A percentile compares a stretch with the other conserved stretches of the same genome.
Conservation (phyloP, 1,284 basidiomycete genomes). For the Ceratobasidium sp. region DNA sequence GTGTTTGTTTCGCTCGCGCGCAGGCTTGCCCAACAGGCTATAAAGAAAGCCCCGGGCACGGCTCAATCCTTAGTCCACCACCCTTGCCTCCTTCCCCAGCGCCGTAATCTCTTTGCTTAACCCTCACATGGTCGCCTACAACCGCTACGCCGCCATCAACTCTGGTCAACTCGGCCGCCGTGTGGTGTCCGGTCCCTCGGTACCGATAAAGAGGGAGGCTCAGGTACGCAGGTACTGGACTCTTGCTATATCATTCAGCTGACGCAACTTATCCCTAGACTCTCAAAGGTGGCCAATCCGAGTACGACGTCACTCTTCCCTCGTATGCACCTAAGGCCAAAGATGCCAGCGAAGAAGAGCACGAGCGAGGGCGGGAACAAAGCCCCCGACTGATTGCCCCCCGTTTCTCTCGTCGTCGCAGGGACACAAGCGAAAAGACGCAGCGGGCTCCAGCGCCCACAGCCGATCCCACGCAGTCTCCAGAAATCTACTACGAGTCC, state of each 20-base stretch:
- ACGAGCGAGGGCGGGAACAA: no score
- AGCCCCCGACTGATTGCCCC: no score
- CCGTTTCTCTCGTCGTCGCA: no score
- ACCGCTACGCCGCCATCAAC: background rate
- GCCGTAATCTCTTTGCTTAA: no score
- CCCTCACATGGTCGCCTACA: slow-evolving; percentile 1
- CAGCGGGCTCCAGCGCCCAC: no score
- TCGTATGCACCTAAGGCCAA: background rate
- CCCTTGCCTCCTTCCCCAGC: background rate
- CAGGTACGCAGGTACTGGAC: background rate
- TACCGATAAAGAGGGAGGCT: background rate
- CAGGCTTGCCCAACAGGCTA: background rate
- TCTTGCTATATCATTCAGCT: background rate
- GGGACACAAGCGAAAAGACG: no score
- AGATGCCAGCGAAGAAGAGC: background rate
- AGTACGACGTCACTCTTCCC: background rate
- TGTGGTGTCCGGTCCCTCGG: background rate
- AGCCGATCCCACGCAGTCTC: background rate
- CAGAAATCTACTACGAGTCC: background rate
- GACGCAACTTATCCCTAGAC: background rate
- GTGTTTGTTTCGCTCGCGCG: background rate
- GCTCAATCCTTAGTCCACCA: background rate
- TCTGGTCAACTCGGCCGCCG: background rate
- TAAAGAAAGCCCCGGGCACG: background rate
- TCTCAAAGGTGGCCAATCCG: background rate